phyloP scores from a whole-genome alignment of 2,329 filamentous ascomycete genomes.

The Aureobasidium sp. region DNA sequence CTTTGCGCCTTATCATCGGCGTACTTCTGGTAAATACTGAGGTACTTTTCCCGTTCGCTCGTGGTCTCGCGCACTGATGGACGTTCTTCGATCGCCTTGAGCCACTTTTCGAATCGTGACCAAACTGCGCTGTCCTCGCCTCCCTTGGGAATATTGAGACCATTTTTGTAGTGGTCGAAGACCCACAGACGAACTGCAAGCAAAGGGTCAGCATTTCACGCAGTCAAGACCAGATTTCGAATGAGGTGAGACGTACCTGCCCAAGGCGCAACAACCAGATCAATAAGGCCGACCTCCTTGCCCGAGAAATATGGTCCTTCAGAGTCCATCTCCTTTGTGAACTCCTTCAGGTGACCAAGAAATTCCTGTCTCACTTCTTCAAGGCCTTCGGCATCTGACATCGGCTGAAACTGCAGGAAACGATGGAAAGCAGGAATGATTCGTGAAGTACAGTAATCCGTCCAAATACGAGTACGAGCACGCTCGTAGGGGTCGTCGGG shows the following conservation, averaged over 20 bases:
- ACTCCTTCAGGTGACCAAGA: constrained; percentile 50
- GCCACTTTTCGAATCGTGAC: constrained; percentile 60
- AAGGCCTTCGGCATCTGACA: constrained; percentile 32
- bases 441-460: constrained; percentile 60
- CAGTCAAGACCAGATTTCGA: neutral
- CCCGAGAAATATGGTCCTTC: constrained; percentile 64
- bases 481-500: constrained; percentile 57
- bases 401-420: constrained; percentile 44
- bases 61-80: constrained; percentile 60
- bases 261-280: constrained; percentile 68
- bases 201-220: constrained; percentile 12
- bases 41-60: constrained; percentile 61
- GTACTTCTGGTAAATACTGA: constrained; percentile 56
- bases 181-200: constrained; percentile 53
- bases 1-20: constrained; percentile 42
- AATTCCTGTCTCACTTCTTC: constrained; percentile 54
- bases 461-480: constrained; percentile 64
- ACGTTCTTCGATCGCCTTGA: constrained; percentile 50
- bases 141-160: constrained; percentile 44
- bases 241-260: constrained; percentile 37
- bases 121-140: constrained; percentile 52
- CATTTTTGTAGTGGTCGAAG: constrained; percentile 67
- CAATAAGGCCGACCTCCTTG: constrained; percentile 56
- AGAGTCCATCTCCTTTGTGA: constrained; percentile 55
- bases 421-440: constrained; percentile 66